Percentiles rank a stretch among this genome's conserved stretches.
phyloP scores from a whole-genome alignment of 169 alveolate genomes.

The Cryptosporidium ubiquitum region DNA sequence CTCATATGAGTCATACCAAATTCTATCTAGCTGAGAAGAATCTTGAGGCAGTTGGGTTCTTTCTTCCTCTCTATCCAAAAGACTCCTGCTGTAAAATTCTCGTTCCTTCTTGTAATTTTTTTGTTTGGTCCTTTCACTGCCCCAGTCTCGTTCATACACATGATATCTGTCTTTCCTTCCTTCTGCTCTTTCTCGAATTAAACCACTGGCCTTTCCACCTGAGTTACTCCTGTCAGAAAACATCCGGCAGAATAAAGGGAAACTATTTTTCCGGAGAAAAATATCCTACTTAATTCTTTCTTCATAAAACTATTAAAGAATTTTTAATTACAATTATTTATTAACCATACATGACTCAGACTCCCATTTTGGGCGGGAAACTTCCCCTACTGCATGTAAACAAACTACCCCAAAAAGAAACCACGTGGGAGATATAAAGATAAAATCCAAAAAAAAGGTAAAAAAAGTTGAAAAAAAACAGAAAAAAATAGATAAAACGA shows the following conservation, averaged over 20 bases:
- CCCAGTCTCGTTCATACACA: neutral
- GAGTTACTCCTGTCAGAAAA: neutral
- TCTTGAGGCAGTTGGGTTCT: neutral
- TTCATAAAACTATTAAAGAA: too few relatives aligned
- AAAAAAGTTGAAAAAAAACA: neutral
- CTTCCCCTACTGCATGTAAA: neutral
- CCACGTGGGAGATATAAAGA: neutral
- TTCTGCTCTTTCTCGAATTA: neutral
- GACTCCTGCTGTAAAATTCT: too few relatives aligned
- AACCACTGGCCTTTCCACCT: neutral
- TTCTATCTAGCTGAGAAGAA: conserved; percentile 5
- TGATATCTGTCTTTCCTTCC: neutral
- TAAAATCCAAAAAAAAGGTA: neutral
- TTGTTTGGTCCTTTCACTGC: neutral
- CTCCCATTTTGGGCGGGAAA: conserved; percentile 5
- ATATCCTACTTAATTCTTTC: neutral
- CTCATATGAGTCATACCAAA: conserved; percentile 68
- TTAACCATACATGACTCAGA: neutral
- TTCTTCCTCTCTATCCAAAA: neutral
- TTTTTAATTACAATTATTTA: too few relatives aligned
- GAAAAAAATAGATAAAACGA: neutral
- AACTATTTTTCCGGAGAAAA: neutral
- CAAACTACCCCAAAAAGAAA: neutral
- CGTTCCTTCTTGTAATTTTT: neutral
- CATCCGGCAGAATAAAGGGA: neutral